Evolutionary conservation across 208 protist species (phyloP), one percentile per base, ranked within the genome.

Genomic region (Leishmania aethiopica): DNA sequence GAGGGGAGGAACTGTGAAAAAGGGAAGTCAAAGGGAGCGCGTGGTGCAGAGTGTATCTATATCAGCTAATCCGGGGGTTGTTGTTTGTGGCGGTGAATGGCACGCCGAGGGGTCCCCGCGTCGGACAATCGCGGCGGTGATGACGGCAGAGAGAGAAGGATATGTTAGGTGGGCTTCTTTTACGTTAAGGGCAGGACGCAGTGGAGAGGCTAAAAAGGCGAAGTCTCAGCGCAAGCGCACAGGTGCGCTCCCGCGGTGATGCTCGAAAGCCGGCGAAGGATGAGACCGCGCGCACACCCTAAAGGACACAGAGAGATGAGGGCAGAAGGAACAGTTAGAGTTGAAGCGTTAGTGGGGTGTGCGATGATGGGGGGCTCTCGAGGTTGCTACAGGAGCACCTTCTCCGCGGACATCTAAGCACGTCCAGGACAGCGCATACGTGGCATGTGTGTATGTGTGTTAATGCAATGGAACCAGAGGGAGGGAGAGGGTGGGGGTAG

Each of bases 391-490:
- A 51, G 37, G 40, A 66, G 51, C 35, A 66, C 57, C 75, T 78
- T 19, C 57, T 62, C 75, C 57, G 37, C 75, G 69, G 75, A 78
- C 75, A 78, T 62, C 75, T 78, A 35, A 6, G 53, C 17, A 28
- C 28, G 5, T 7, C 35, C 49, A 53, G 57, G 19, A 15, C 13
- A 37, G 28, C 40, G 59, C 13, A 35, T 35, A 11, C 1, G 25
- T 51, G 35, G 32, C 32, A 40, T n/a, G 51, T 60, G 35, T 32
- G n/a, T 75, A 47, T 40, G n/a, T 53, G 47, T 40, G 8, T 35
- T 55, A 53, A 47, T 17, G 25, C 2, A 13, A 67, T 28, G 47
- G 25, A 74, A 69, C 53, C 3, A 60, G 8, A 75, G 32, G 70
- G 22, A 75, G 66, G 25, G 75, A 22, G 47, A n/a, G 37, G 40